These are phyloP conservation scores for Evansstolkia leycettana DNA, from an alignment of 495 filamentous ascomycete genomes.

Conservation along the genomic window DNA sequence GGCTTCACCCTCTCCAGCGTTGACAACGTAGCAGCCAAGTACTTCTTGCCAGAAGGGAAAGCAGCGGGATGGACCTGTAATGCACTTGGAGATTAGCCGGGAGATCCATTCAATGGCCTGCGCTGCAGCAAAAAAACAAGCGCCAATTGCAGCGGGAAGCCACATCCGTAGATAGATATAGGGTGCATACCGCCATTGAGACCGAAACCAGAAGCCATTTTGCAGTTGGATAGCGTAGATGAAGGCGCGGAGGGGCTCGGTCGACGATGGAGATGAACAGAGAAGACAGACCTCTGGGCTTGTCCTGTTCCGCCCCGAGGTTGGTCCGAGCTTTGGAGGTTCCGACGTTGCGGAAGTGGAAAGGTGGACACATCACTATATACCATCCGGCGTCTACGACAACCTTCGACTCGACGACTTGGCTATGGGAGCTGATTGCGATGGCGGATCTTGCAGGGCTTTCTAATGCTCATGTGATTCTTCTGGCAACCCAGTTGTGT, in stretches of 20 bases:
- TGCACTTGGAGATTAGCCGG: too few species aligned
- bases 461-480: conserved; percentile 35
- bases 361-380: background rate
- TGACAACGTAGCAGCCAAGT: conserved; percentile 80
- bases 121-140: background rate
- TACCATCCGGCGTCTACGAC: background rate
- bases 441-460: conserved; percentile 31
- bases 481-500: conserved; percentile 35
- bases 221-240: conserved; percentile 15
- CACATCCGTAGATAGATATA: conserved; percentile 5
- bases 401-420: background rate
- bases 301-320: conserved; percentile 23
- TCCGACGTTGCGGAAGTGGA: conserved; percentile 6
- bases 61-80: conserved; percentile 74
- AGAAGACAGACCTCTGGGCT: conserved; percentile 1
- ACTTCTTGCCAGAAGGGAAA: conserved; percentile 98
- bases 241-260: conserved; percentile 13
- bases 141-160: conserved; percentile 10
- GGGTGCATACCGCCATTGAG: conserved; percentile 57
- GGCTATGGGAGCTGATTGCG: conserved; percentile 5
- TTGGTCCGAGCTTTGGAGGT: conserved; percentile 25
- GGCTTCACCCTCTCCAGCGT: conserved; percentile 58
- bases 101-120: too few species aligned
- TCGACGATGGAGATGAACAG: conserved; percentile 10
- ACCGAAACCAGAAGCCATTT: conserved; percentile 76